These are phyloP conservation scores for Talaromyces sp. DNA, from an alignment of 2,329 filamentous ascomycete genomes.

Conservation along the genomic window DNA sequence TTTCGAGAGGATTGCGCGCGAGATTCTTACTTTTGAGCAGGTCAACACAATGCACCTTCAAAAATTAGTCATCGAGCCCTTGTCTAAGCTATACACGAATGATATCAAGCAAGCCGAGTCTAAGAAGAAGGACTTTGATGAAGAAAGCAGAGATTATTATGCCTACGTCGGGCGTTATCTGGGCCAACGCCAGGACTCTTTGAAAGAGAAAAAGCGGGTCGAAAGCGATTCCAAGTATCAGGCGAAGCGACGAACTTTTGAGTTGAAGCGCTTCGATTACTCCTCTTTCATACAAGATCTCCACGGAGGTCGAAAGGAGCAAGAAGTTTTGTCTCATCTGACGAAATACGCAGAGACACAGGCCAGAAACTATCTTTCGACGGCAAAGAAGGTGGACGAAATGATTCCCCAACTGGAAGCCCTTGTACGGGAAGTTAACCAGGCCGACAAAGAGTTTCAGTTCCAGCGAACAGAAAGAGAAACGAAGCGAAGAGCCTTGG, in stretches of 20 bases:
- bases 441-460: constrained; percentile 94
- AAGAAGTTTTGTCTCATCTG: constrained; percentile 89
- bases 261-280: constrained; percentile 96
- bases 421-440: constrained; percentile 78
- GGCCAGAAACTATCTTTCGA: constrained; percentile 72
- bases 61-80: constrained; percentile 88
- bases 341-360: constrained; percentile 92
- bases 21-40: constrained; percentile 82
- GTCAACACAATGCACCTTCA: constrained; percentile 81
- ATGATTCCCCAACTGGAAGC: constrained; percentile 88
- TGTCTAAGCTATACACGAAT: constrained; percentile 83
- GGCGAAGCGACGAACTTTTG: constrained; percentile 86
- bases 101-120: constrained; percentile 97
- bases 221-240: constrained; percentile 97
- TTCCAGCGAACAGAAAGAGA: constrained; percentile 92
- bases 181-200: constrained; percentile 89
- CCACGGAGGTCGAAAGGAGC: constrained; percentile 97
- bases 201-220: constrained; percentile 94
- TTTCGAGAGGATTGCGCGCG: constrained; percentile 91
- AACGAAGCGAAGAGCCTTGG: constrained; percentile 82
- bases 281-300: constrained; percentile 98
- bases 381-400: constrained; percentile 80
- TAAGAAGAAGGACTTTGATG: constrained; percentile 97
- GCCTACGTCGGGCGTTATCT: constrained; percentile 90
- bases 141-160: constrained; percentile 98